Evolutionary conservation across 768 basidiomycete genomes (phyloP), one percentile per base, ranked within the genome.

Genomic region (Cystobasidium onofrii): DNA sequence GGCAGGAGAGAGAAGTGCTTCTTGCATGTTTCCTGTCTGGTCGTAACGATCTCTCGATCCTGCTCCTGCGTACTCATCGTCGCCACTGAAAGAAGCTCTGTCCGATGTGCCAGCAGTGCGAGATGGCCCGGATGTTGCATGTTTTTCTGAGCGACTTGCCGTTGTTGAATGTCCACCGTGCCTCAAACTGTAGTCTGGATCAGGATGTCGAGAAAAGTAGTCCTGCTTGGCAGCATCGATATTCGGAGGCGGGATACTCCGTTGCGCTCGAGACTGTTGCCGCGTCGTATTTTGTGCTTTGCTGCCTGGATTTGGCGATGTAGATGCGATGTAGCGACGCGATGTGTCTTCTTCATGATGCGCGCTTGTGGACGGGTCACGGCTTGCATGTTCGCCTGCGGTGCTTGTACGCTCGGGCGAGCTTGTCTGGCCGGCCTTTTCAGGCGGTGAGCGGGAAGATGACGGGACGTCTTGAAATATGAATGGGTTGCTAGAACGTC

Each of bases 121-220:
- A 9, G 57, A 27, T 17, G 57, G 31, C 12, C 25, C 15, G 6
- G 57, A 60, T 17, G 17, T 29, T 29, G 25, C 6, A 29, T 29
- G 29, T 29, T 27, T 60, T 29, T 29, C 57, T 29, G 25, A 29
- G 31, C 20, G 18, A 10, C 17, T 46, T 4, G 15, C 23, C 10
- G 57, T 4, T 17, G 10, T 12, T 36, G n/a, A n/a, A n/a, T n/a
- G n/a, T n/a, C 25, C 2, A 15, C 27, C 20, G 23, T 54, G 39
- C 20, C 69, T 3, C 9, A 60, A 44, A 6, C 55, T 25, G 13
- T 46, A 25, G 36, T 71, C 69, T 71, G 69, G 69, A 60, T 71
- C 55, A 20, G 69, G 69, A 44, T 71, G 69, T 6, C 69, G 69
- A 20, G 52, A 55, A 60, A 71, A 71, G 55, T 71, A 71, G 54